Percentiles rank a stretch among this genome's conserved stretches.
Conservation (phyloP, 2,329 filamentous ascomycete species). For the Aspergillus versicolor region DNA sequence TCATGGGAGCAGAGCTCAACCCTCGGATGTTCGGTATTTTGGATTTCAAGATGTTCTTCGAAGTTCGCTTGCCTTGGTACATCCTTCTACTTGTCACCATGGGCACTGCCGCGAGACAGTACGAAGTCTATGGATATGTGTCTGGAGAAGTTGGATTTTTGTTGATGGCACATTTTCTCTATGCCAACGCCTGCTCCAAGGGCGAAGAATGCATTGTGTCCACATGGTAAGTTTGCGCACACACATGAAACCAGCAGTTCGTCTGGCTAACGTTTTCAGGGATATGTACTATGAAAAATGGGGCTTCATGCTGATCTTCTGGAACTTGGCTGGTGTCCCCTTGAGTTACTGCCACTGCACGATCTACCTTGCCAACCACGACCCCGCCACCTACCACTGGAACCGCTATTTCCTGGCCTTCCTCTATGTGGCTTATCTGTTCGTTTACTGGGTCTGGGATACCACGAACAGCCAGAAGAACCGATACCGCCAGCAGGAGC, state of each 20-base stretch:
- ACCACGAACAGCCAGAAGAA: slow-evolving; percentile 94
- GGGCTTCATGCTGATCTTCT: slow-evolving; percentile 98
- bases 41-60: slow-evolving; percentile 95
- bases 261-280: slow-evolving; percentile 43
- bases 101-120: slow-evolving; percentile 76
- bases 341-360: slow-evolving; percentile 93
- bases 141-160: slow-evolving; percentile 82
- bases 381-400: slow-evolving; percentile 74
- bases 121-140: slow-evolving; percentile 81
- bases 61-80: slow-evolving; percentile 89
- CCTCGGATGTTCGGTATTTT: slow-evolving; percentile 79
- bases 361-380: slow-evolving; percentile 81
- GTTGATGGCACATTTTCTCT: slow-evolving; percentile 85
- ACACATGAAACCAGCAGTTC: too few species aligned
- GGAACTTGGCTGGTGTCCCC: slow-evolving; percentile 90
- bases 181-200: slow-evolving; percentile 89
- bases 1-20: slow-evolving; percentile 86
- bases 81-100: slow-evolving; percentile 78
- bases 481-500: slow-evolving; percentile 78
- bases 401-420: slow-evolving; percentile 65
- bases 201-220: slow-evolving; percentile 87
- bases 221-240: slow-evolving; percentile 62
- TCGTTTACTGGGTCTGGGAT: slow-evolving; percentile 90
- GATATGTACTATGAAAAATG: slow-evolving; percentile 98
- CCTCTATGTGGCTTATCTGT: slow-evolving; percentile 71